A percentile compares a stretch with the other conserved stretches of the same genome.
Evolutionary conservation across 1,284 basidiomycete genomes (phyloP).

Genomic region (Rhodotorula sp.): DNA sequence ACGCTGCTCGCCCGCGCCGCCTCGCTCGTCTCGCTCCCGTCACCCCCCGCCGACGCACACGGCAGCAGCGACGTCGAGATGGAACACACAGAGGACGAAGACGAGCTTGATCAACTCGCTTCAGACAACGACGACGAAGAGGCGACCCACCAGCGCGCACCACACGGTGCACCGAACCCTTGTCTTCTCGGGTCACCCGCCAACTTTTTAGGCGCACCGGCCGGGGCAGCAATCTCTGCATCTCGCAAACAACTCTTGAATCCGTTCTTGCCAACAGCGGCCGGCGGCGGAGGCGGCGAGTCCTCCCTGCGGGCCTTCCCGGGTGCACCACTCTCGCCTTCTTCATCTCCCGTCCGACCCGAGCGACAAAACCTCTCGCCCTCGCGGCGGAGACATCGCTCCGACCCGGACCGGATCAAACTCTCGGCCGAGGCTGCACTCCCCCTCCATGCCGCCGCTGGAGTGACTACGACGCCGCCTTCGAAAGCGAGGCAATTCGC

Average conservation of each 20-base stretch:
- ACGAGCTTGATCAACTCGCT: neutral
- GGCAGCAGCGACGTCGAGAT: slow-evolving; percentile 22
- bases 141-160: neutral
- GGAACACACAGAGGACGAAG: slow-evolving; percentile 16
- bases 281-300: neutral
- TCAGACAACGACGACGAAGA: neutral
- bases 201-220: slow-evolving; percentile 6
- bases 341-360: slow-evolving; percentile 2
- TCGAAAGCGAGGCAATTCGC: neutral
- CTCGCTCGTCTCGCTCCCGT: slow-evolving; percentile 28
- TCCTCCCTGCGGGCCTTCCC: neutral
- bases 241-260: slow-evolving; percentile 30
- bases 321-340: slow-evolving; percentile 3
- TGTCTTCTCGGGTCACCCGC: slow-evolving; percentile 29
- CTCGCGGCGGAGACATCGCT: slow-evolving; percentile 7
- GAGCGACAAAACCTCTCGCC: slow-evolving; percentile 8
- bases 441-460: neutral
- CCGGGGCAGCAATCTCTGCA: neutral
- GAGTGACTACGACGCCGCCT: neutral
- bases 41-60: slow-evolving; percentile 21
- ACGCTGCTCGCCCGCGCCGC: neutral
- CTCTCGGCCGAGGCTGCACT: neutral
- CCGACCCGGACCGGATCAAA: slow-evolving; percentile 31
- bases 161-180: neutral
- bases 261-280: slow-evolving; percentile 24